Percentiles rank a stretch among this genome's conserved stretches.
Evolutionary conservation across 441 rosid species (phyloP).

Genomic region (Macaranga tanarius): DNA sequence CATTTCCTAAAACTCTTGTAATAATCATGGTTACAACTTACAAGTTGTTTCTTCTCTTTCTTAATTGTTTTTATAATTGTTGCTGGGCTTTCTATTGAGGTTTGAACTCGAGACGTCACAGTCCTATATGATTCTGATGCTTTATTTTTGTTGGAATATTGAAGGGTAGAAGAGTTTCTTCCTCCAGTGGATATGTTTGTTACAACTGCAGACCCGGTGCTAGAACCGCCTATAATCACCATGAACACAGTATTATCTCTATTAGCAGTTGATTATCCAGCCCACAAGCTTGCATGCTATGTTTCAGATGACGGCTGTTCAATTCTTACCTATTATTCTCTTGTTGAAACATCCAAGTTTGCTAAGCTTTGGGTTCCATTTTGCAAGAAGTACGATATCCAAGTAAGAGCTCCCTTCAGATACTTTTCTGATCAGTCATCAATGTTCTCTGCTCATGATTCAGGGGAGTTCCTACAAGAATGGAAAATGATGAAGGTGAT

Average conservation of each 20-base stretch:
- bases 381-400: slow-evolving; percentile 59
- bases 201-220: slow-evolving; percentile 56
- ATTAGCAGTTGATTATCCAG: slow-evolving; percentile 75
- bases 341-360: slow-evolving; percentile 57
- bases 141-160: background rate
- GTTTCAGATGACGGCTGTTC: slow-evolving; percentile 85
- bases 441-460: background rate
- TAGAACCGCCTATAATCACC: slow-evolving; percentile 50
- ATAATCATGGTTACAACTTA: background rate
- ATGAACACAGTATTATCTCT: slow-evolving; percentile 70
- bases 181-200: slow-evolving; percentile 56
- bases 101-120: background rate
- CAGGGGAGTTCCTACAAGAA: slow-evolving; percentile 44
- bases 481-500: slow-evolving; percentile 55
- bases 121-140: too few relatives aligned
- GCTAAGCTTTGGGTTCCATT: slow-evolving; percentile 79
- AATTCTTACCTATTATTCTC: slow-evolving; percentile 50
- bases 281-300: slow-evolving; percentile 66
- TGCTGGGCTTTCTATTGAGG: too few relatives aligned
- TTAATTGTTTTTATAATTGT: too few relatives aligned
- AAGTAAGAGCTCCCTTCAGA: slow-evolving; percentile 69
- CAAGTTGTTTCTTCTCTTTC: background rate
- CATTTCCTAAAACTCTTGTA: too few relatives aligned
- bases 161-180: slow-evolving; percentile 42
- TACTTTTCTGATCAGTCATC: slow-evolving; percentile 42